A percentile compares a stretch with the other conserved stretches of the same genome.
These are phyloP conservation scores for Fusarium setosum DNA, from an alignment of 2,329 filamentous ascomycete species.

Conservation along the genomic window DNA sequence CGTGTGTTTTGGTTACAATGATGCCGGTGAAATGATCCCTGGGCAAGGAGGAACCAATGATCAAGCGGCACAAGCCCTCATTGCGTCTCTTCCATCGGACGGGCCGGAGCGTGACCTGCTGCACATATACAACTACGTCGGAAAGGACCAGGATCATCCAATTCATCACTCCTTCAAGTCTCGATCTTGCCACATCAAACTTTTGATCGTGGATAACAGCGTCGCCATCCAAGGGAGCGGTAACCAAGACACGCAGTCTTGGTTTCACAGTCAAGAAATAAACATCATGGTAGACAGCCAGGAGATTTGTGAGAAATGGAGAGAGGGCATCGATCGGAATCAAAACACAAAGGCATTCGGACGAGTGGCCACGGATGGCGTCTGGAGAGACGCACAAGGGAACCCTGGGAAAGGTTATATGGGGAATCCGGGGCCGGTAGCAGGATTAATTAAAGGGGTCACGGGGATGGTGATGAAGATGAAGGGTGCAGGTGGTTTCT, in stretches of 20 bases:
- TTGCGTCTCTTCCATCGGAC: slow-evolving; percentile 61
- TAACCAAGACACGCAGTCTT: slow-evolving; percentile 85
- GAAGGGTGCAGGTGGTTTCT: slow-evolving; percentile 17
- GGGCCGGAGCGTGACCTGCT: slow-evolving; percentile 54
- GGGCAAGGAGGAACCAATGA: slow-evolving; percentile 82
- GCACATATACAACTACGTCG: slow-evolving; percentile 77
- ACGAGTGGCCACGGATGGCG: slow-evolving; percentile 37
- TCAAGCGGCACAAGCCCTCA: slow-evolving; percentile 71
- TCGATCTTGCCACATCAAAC: slow-evolving; percentile 80
- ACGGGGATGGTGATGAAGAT: slow-evolving; percentile 28
- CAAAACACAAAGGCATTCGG: slow-evolving; percentile 75
- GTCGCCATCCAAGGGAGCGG: slow-evolving; percentile 80
- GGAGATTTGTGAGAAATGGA: slow-evolving; percentile 71
- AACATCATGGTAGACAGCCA: slow-evolving; percentile 79
- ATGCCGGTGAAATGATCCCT: slow-evolving; percentile 79
- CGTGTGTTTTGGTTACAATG: slow-evolving; percentile 83
- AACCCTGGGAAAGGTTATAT: slow-evolving; percentile 28
- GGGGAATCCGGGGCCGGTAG: slow-evolving; percentile 28
- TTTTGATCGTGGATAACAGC: slow-evolving; percentile 77
- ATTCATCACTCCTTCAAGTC: slow-evolving; percentile 74
- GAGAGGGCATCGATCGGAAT: slow-evolving; percentile 69
- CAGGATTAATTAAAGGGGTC: slow-evolving; percentile 22
- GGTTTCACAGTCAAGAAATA: slow-evolving; percentile 82
- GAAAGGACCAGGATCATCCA: slow-evolving; percentile 76
- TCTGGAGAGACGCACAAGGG: slow-evolving; percentile 29